phyloP scores from a whole-genome alignment of 1,284 basidiomycete species.

The Pterula multifida region DNA sequence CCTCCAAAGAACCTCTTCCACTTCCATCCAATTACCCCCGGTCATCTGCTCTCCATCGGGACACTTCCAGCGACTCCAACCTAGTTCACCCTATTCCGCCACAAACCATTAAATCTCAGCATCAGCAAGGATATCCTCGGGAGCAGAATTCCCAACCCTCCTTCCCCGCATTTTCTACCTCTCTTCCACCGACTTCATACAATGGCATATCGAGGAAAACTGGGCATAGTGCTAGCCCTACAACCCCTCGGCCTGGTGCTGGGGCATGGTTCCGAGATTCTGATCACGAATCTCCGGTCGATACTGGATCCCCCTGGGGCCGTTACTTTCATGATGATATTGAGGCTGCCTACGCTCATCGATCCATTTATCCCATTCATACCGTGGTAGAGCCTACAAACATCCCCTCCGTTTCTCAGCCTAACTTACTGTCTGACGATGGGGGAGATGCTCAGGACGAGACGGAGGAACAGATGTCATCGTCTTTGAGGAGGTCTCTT shows the following conservation, averaged over 20 bases:
- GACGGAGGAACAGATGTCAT: background rate
- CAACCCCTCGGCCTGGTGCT: background rate
- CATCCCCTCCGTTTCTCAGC: background rate
- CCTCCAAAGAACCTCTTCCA: background rate
- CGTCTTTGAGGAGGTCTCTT: background rate
- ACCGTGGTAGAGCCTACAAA: background rate
- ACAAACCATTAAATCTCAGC: background rate
- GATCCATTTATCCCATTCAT: background rate
- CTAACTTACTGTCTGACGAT: background rate
- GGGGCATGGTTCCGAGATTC: background rate
- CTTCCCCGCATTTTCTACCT: background rate
- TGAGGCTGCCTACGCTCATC: background rate
- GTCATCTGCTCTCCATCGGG: background rate
- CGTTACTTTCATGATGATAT: background rate
- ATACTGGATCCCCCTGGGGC: conserved; percentile 1
- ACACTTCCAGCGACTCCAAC: background rate
- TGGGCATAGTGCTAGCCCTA: background rate
- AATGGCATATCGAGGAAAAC: background rate
- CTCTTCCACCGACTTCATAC: background rate
- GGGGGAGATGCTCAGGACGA: background rate
- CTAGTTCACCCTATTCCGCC: background rate
- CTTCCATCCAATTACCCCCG: background rate
- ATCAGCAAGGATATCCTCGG: background rate
- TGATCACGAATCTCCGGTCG: background rate
- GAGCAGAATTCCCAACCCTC: background rate